Conservation (phyloP, 1,284 basidiomycete species). For the Naganishia sp. region DNA sequence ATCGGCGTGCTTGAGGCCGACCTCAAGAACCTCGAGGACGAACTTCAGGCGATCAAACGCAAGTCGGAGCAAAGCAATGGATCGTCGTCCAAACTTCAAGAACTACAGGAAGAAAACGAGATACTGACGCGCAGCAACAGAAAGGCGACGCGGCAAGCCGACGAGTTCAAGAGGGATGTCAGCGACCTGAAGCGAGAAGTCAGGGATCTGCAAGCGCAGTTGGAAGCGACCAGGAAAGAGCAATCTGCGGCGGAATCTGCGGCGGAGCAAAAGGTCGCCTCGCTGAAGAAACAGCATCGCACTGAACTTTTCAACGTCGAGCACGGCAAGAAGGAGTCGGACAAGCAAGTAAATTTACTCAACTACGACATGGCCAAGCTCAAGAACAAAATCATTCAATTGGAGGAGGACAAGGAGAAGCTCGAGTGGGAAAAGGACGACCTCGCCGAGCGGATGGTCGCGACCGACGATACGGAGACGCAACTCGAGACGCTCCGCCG, state of each 20-base stretch:
- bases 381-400: not conserved
- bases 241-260: not conserved
- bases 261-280: not conserved
- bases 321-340: constrained; percentile 1
- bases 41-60: not conserved
- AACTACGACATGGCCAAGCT: constrained; percentile 1
- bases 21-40: constrained; percentile 5
- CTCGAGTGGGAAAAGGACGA: constrained; percentile 6
- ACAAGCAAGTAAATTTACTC: not conserved
- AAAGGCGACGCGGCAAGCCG: not conserved
- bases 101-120: not conserved
- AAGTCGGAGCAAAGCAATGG: not conserved
- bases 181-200: constrained; percentile 1
- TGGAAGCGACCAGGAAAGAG: not conserved
- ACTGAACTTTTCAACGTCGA: not conserved
- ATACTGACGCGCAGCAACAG: not conserved
- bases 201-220: not conserved
- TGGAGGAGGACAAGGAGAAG: not conserved
- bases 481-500: not conserved
- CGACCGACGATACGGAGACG: not conserved
- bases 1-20: not conserved
- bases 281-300: constrained; percentile 1
- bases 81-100: not conserved
- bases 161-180: not conserved
- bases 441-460: not conserved